Conservation (phyloP, 1,284 basidiomycete species). For the Amylostereum areolatum region DNA sequence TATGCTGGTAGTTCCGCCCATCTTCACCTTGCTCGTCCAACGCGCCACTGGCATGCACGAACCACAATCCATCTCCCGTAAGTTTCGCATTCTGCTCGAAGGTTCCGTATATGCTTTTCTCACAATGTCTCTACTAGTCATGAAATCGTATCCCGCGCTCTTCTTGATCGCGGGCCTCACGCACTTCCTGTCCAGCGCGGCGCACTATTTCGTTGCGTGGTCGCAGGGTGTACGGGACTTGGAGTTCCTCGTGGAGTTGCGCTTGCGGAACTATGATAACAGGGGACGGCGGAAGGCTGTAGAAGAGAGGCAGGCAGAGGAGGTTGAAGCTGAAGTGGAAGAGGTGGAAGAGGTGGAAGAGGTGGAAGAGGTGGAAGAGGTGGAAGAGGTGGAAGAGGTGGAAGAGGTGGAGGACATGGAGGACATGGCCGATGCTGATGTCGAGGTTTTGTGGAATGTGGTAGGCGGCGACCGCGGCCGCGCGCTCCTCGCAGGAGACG, state of each 20-base stretch:
- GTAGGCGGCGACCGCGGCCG: too few relatives aligned
- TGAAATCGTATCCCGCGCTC: constrained; percentile 67
- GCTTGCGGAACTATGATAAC: constrained; percentile 68
- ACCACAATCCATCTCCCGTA: too few relatives aligned
- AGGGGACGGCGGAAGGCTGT: constrained; percentile 10
- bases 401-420: background rate
- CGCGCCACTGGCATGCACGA: constrained; percentile 13
- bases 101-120: constrained; percentile 43
- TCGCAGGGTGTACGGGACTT: constrained; percentile 73
- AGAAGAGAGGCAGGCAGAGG: background rate
- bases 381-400: background rate
- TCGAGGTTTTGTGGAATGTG: too few relatives aligned
- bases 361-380: too few relatives aligned
- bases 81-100: too few relatives aligned
- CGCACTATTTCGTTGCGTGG: constrained; percentile 44
- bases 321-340: background rate
- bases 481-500: too few relatives aligned
- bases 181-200: constrained; percentile 37
- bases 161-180: constrained; percentile 51
- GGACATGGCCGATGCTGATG: background rate
- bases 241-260: constrained; percentile 80
- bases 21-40: constrained; percentile 41
- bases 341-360: too few relatives aligned
- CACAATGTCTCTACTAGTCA: too few relatives aligned
- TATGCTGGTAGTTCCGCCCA: constrained; percentile 59